These are phyloP conservation scores for Penicillium canescens DNA, from an alignment of 495 filamentous ascomycete species.

Conservation along the genomic window DNA sequence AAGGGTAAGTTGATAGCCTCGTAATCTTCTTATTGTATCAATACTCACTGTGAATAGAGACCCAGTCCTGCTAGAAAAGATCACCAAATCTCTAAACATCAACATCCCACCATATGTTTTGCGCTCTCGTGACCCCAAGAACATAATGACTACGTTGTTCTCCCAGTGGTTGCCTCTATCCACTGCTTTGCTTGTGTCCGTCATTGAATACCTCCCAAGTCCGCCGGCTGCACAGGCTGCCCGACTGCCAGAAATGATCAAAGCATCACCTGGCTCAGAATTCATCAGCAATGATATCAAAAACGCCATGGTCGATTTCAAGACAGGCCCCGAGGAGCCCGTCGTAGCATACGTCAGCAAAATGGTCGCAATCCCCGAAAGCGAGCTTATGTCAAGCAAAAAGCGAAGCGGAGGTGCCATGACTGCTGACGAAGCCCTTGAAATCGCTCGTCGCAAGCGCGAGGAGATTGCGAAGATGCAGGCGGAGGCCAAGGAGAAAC, in stretches of 20 bases:
- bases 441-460: conserved; percentile 83
- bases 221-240: conserved; percentile 81
- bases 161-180: conserved; percentile 90
- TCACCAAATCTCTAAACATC: conserved; percentile 87
- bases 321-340: conserved; percentile 64
- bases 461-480: conserved; percentile 81
- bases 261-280: conserved; percentile 75
- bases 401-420: conserved; percentile 62
- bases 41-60: conserved; percentile 58
- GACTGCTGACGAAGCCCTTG: conserved; percentile 84
- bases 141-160: conserved; percentile 84
- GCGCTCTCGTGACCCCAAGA: conserved; percentile 78
- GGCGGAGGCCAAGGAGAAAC: conserved; percentile 51
- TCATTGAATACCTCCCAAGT: conserved; percentile 89
- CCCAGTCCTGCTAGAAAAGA: conserved; percentile 81
- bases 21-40: conserved; percentile 5
- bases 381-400: conserved; percentile 81
- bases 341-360: conserved; percentile 97
- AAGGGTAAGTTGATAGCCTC: conserved; percentile 59
- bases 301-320: conserved; percentile 80
- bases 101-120: conserved; percentile 80
- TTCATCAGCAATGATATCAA: conserved; percentile 66
- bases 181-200: conserved; percentile 87
- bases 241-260: conserved; percentile 74
- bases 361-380: conserved; percentile 93